Base-by-base conservation (phyloP, 176 grass and related monocot species). In the Bolboschoenus planiculmis region DNA sequence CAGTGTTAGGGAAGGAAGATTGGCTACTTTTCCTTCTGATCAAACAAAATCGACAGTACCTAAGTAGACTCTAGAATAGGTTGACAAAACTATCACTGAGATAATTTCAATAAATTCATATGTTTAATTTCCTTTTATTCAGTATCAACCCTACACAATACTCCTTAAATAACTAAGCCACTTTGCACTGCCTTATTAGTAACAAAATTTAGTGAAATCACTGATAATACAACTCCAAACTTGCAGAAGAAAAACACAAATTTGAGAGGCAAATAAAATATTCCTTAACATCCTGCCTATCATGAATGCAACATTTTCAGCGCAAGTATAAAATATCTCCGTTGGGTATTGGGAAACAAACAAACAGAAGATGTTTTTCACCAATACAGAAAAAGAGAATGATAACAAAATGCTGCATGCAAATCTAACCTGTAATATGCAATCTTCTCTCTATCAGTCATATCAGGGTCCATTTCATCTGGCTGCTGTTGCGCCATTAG, bases 361-460 rank as follows among this genome's bases (percentile, higher is more conserved):
- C 20, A 74, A 47, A 29, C 4, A 18, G 33, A 9, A 47, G 68
- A 74, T 47, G 10, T 9, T 29, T 47, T 44, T 74, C 35, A 46
- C 40, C 40, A 47, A 74, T 44, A 47, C n/a, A 26, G n/a, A n/a
- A 74, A 4, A 48, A 68, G 33, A 42, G 36, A 42, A n/a, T 10
- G 0, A 40, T 46, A 74, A 29, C 10, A 74, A 26, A 23, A 36
- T 10, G 62, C 62, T 36, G 66, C 70, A 74, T 74, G 70, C 39
- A 74, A 74, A 74, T 77, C 72, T 58, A 40, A 81, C 78, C 78
- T 82, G 42, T 92, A 91, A 86, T 95, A 98, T 39, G 94, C 84
- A 84, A 98, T 89, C 86, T 98, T 98, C 87, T 95, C 95, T 83
- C 90, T 88, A 81, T 98, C 95, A 0, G 95, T 98, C 95, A 98